Conservation (phyloP, 1,139 yeast species). For the Yamadazyma kanchanaburiensis region DNA sequence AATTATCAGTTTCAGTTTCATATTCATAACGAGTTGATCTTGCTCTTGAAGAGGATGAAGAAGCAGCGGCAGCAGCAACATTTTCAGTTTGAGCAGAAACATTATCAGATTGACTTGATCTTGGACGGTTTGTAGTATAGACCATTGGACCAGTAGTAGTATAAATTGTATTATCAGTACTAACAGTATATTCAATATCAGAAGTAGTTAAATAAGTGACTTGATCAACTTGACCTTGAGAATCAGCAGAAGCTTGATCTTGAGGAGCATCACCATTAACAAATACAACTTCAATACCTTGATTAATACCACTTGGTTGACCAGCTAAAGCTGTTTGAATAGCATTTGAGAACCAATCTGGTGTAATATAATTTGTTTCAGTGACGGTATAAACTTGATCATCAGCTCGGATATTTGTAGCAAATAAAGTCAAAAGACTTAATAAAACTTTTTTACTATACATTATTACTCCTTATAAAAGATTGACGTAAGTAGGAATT, state of each 20-base stretch:
- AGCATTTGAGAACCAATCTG: slow-evolving; percentile 23
- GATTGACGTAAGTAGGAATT: slow-evolving; percentile 1
- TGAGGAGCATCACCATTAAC: slow-evolving; percentile 21
- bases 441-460: slow-evolving; percentile 2
- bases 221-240: not conserved
- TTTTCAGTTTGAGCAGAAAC: slow-evolving; percentile 1
- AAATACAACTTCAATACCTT: slow-evolving; percentile 33
- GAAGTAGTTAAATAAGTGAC: slow-evolving; percentile 7
- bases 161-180: slow-evolving; percentile 5
- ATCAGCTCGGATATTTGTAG: slow-evolving; percentile 7
- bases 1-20: slow-evolving; percentile 15
- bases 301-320: slow-evolving; percentile 19
- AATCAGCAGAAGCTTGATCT: slow-evolving; percentile 1
- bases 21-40: slow-evolving; percentile 13
- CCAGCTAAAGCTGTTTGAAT: slow-evolving; percentile 20
- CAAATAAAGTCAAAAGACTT: slow-evolving; percentile 2
- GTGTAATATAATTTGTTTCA: slow-evolving; percentile 29
- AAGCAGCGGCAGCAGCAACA: slow-evolving; percentile 1
- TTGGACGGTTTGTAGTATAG: slow-evolving; percentile 5
- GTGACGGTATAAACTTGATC: slow-evolving; percentile 21
- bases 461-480: slow-evolving; percentile 1
- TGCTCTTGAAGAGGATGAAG: slow-evolving; percentile 2
- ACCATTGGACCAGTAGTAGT: slow-evolving; percentile 9
- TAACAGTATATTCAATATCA: slow-evolving; percentile 7
- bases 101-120: not conserved